Percentiles rank a stretch among this genome's conserved stretches.
Evolutionary conservation across 2,329 filamentous ascomycete genomes (phyloP).

Genomic region (Arthrobotrys musiformis): DNA sequence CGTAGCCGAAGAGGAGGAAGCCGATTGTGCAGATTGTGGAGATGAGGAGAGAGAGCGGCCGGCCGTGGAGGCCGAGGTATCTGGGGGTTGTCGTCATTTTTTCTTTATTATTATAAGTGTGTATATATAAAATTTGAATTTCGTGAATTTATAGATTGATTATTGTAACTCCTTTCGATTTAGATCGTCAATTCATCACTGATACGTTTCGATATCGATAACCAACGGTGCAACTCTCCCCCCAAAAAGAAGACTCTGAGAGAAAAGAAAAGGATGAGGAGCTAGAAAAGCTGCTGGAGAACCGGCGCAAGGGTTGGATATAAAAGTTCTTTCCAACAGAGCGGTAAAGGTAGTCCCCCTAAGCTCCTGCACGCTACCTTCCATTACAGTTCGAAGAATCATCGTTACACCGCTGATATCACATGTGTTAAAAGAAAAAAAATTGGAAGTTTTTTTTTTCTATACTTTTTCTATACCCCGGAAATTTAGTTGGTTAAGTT

Average conservation of each 20-base stretch:
- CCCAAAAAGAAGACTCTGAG: neutral
- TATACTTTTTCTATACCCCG: neutral
- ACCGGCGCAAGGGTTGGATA: neutral
- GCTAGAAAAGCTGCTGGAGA: neutral
- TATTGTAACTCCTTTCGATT: no score
- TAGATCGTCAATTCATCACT: no score
- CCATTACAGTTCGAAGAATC: neutral
- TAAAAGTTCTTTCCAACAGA: neutral
- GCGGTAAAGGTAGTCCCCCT: neutral
- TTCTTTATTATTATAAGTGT: no score
- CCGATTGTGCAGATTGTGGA: slow-evolving; percentile 74
- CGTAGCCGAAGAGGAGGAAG: slow-evolving; percentile 72
- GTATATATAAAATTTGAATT: no score
- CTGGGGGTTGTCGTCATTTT: no score
- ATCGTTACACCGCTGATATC: slow-evolving; percentile 36
- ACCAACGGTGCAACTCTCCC: no score
- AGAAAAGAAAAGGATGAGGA: neutral
- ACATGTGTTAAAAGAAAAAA: slow-evolving; percentile 31
- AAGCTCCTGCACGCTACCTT: neutral
- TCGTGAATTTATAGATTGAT: no score
- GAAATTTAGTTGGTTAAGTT: neutral
- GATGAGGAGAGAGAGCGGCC: slow-evolving; percentile 69
- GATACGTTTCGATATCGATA: no score
- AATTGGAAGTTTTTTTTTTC: neutral
- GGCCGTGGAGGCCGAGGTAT: slow-evolving; percentile 68